phyloP scores from a whole-genome alignment of 352 stramenopile species.

The Pythium phragmitis region DNA sequence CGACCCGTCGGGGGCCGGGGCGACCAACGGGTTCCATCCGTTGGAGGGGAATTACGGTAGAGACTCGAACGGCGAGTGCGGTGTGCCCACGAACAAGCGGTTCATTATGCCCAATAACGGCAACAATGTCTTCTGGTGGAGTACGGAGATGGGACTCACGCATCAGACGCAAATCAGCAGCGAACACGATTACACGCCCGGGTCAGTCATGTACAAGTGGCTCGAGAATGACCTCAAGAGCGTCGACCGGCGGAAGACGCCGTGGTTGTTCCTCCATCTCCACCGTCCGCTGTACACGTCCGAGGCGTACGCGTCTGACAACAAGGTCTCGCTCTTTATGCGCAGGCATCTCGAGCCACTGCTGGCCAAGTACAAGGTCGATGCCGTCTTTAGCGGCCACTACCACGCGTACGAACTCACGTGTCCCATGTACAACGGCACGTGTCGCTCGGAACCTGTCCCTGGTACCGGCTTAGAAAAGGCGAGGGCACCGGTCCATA shows the following conservation, averaged over 20 bases:
- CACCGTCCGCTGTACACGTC: constrained; percentile 28
- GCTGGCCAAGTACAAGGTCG: constrained; percentile 26
- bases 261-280: constrained; percentile 29
- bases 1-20: constrained; percentile 17
- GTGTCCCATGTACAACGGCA: constrained; percentile 17
- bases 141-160: constrained; percentile 23
- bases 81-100: constrained; percentile 49
- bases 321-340: constrained; percentile 16
- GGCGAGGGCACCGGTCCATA: constrained; percentile 22
- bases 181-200: constrained; percentile 27
- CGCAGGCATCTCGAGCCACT: constrained; percentile 25
- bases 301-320: constrained; percentile 7
- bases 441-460: constrained; percentile 1
- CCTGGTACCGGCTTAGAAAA: background rate
- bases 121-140: constrained; percentile 34
- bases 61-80: constrained; percentile 60
- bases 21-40: constrained; percentile 17
- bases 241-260: constrained; percentile 16
- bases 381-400: constrained; percentile 30
- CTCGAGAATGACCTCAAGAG: constrained; percentile 23
- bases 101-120: constrained; percentile 49
- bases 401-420: constrained; percentile 34
- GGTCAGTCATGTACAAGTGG: constrained; percentile 29
- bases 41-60: constrained; percentile 15
- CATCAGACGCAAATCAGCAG: constrained; percentile 28